These are phyloP conservation scores for Astrephomene gubernaculifera DNA, from an alignment of 139 green algal species.

Conservation along the genomic window DNA sequence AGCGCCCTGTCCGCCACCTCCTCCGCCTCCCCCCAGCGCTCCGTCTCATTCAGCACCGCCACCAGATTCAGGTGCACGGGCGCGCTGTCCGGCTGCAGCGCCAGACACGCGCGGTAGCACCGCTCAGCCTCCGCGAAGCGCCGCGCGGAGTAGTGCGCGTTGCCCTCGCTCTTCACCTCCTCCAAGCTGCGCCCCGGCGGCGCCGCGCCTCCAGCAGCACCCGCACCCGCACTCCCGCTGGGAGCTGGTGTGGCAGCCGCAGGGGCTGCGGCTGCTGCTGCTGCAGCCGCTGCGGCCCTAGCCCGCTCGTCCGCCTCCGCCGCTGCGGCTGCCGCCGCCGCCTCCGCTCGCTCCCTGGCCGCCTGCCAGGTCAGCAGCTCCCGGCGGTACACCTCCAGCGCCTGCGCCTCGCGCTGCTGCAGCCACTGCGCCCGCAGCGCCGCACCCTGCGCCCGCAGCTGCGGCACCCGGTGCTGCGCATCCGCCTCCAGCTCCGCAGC, in stretches of 20 bases:
- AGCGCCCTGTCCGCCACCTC: not conserved
- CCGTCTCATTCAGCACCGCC: not conserved
- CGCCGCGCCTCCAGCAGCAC: not conserved
- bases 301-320: not conserved
- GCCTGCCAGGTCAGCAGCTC: conserved; percentile 27
- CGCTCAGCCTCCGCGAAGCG: conserved; percentile 1
- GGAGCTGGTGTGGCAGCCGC: not conserved
- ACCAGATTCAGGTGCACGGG: conserved; percentile 25
- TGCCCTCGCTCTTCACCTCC: conserved; percentile 13
- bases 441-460: not conserved
- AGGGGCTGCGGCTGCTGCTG: not conserved
- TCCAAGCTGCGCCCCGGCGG: not conserved
- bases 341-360: not conserved
- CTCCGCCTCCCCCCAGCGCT: not conserved
- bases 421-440: not conserved
- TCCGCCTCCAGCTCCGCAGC: not conserved
- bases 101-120: not conserved
- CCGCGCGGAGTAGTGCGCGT: not conserved
- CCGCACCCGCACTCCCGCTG: too few species aligned
- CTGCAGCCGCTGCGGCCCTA: not conserved
- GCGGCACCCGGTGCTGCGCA: not conserved
- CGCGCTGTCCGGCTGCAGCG: not conserved
- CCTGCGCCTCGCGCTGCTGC: not conserved
- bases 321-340: not conserved
- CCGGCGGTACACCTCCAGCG: not conserved